Evolutionary conservation across 768 basidiomycete genomes (phyloP).

Genomic region (Trametes gibbosa): DNA sequence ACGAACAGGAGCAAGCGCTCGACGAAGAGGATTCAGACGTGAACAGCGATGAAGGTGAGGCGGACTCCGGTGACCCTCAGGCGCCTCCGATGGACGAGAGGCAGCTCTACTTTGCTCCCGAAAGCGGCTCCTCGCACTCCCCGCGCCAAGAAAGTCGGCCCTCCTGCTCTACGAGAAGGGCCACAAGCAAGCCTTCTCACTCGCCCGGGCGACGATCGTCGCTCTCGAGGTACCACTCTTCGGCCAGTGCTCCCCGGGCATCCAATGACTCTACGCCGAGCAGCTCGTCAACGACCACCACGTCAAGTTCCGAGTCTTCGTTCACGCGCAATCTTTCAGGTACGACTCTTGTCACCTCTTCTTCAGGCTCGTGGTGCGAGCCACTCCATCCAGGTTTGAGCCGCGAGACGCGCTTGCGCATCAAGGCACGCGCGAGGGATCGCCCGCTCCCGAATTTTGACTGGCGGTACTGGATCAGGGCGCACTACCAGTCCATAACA

Average conservation of each 20-base stretch:
- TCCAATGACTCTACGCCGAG: constrained; percentile 2
- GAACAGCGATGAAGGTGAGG: constrained; percentile 6
- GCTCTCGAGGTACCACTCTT: not conserved
- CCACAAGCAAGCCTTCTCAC: not conserved
- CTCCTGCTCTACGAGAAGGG: not conserved
- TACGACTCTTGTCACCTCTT: constrained; percentile 18
- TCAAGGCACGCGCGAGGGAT: constrained; percentile 28
- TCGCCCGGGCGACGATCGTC: not conserved
- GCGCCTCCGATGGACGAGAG: not conserved
- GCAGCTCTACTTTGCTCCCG: not conserved
- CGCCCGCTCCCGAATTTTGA: constrained; percentile 25
- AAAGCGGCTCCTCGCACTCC: not conserved
- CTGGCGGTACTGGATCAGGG: constrained; percentile 24
- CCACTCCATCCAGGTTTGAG: constrained; percentile 26
- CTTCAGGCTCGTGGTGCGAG: constrained; percentile 24
- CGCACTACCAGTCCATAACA: constrained; percentile 21
- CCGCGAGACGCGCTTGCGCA: constrained; percentile 26
- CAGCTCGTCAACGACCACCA: constrained; percentile 3
- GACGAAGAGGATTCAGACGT: constrained; percentile 9
- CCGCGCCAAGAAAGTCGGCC: not conserved
- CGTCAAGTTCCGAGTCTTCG: constrained; percentile 15
- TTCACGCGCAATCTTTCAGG: constrained; percentile 16
- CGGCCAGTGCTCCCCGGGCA: not conserved
- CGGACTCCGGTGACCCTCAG: no score
- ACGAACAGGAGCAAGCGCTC: constrained; percentile 11